Conservation (phyloP, 176 grass and related monocot species). For the Leersia perrieri region DNA sequence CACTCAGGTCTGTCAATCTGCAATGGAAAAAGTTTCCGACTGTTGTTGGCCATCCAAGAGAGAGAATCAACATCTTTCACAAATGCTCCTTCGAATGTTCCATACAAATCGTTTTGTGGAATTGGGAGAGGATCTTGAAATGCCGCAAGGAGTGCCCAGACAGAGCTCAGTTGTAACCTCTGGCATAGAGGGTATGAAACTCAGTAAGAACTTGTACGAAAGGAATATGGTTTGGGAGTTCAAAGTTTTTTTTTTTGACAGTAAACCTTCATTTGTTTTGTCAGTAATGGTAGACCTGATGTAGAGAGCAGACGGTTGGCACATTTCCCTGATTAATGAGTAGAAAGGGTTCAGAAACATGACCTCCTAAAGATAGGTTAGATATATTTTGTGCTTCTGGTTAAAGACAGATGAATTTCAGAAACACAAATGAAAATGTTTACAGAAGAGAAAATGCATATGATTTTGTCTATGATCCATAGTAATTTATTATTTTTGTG, state of each 20-base stretch:
- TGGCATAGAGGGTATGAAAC: slow-evolving; percentile 33
- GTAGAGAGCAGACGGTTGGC: slow-evolving; percentile 82
- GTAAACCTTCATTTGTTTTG: slow-evolving; percentile 95
- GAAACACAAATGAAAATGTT: not conserved
- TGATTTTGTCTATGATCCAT: not conserved
- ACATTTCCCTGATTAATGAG: slow-evolving; percentile 73
- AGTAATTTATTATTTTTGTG: not conserved
- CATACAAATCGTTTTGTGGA: slow-evolving; percentile 22
- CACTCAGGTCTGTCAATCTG: slow-evolving; percentile 53
- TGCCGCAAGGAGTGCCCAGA: slow-evolving; percentile 91
- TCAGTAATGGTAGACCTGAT: slow-evolving; percentile 76
- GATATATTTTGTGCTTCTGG: not conserved
- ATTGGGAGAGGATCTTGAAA: slow-evolving; percentile 83
- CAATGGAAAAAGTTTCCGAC: slow-evolving; percentile 62
- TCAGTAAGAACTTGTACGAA: slow-evolving; percentile 14
- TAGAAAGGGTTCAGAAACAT: slow-evolving; percentile 28
- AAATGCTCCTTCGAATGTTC: slow-evolving; percentile 84
- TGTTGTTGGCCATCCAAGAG: slow-evolving; percentile 98
- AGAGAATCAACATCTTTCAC: slow-evolving; percentile 78
- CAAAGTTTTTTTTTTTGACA: not conserved
- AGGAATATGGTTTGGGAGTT: not conserved
- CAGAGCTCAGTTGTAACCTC: slow-evolving; percentile 83
- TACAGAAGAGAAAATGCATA: not conserved
- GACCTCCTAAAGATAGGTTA: not conserved
- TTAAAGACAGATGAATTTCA: not conserved